Percentiles rank a stretch among this genome's conserved stretches.
phyloP scores from a whole-genome alignment of 2,329 filamentous ascomycete species.

The Calycina marina region DNA sequence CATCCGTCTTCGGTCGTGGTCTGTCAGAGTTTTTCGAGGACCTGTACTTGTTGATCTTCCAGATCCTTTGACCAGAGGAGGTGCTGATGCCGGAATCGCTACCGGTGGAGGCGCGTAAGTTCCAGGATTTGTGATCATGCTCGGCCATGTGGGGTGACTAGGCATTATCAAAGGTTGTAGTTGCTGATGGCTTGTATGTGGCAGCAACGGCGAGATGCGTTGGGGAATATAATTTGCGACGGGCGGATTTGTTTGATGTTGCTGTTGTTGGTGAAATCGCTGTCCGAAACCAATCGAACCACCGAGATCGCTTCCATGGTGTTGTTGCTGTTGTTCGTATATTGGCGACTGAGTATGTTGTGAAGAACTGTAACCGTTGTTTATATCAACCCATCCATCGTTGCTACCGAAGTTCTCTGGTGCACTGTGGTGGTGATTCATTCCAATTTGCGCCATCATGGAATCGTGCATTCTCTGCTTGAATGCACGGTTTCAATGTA shows the following conservation, averaged over 20 bases:
- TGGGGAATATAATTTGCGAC: slow-evolving; percentile 32
- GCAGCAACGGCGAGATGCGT: slow-evolving; percentile 39
- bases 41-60: slow-evolving; percentile 40
- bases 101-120: slow-evolving; percentile 45
- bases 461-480: slow-evolving; percentile 22
- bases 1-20: slow-evolving; percentile 82
- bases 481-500: slow-evolving; percentile 7
- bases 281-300: slow-evolving; percentile 43
- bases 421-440: slow-evolving; percentile 21
- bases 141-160: slow-evolving; percentile 57
- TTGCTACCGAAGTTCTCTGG: slow-evolving; percentile 26
- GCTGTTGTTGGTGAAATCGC: slow-evolving; percentile 37
- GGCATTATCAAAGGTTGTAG: slow-evolving; percentile 61
- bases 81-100: slow-evolving; percentile 34
- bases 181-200: slow-evolving; percentile 33
- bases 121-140: slow-evolving; percentile 61
- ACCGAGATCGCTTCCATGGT: slow-evolving; percentile 28
- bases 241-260: slow-evolving; percentile 47
- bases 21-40: slow-evolving; percentile 75
- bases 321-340: slow-evolving; percentile 42
- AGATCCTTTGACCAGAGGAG: slow-evolving; percentile 29
- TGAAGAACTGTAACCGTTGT: slow-evolving; percentile 25
- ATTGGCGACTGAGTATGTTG: slow-evolving; percentile 60
- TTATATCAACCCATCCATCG: slow-evolving; percentile 42
- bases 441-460: slow-evolving; percentile 23